Evolutionary conservation across 78 protist genomes (phyloP), one percentile per base, ranked within the genome.

Genomic region (Cavenderia fasciculata): DNA sequence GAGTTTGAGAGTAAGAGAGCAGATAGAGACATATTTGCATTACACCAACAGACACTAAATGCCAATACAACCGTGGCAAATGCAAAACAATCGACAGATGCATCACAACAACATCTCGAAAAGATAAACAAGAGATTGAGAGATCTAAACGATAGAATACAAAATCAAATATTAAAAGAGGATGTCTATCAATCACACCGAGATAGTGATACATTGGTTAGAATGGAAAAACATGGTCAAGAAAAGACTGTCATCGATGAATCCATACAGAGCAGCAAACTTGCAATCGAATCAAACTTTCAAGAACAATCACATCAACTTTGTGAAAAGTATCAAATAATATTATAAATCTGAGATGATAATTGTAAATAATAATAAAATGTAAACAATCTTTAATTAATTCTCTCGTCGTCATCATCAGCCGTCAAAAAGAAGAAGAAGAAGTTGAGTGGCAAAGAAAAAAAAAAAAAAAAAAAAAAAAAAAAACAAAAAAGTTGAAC

Each of bases 321-420:
- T 12, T 8, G 68, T 23, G 87, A 78, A 29, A 78, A 78, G 40
- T 77, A 77, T 49, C 87, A 77, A 63, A 77, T 77, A 62, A 74
- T 77, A 62, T 34, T 62, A 77, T 77, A 77, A 77, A 27, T n/a
- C n/a, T n/a, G n/a, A n/a, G n/a, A n/a, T n/a, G n/a, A n/a, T n/a
- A n/a, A n/a, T n/a, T n/a, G n/a, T n/a, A n/a, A n/a, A n/a, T n/a
- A n/a, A n/a, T n/a, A n/a, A n/a, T n/a, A n/a, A n/a, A n/a, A n/a
- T n/a, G n/a, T n/a, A n/a, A n/a, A n/a, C n/a, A n/a, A n/a, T n/a
- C n/a, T n/a, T n/a, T n/a, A n/a, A n/a, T n/a, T n/a, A n/a, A n/a
- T n/a, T n/a, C n/a, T n/a, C n/a, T n/a, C n/a, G n/a, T n/a, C n/a
- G n/a, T n/a, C n/a, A n/a, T n/a, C n/a, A n/a, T n/a, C n/a, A n/a